A percentile compares a stretch with the other conserved stretches of the same genome.
Conservation (phyloP, 257 asterid genomes). For the Voacanga thouarsii region DNA sequence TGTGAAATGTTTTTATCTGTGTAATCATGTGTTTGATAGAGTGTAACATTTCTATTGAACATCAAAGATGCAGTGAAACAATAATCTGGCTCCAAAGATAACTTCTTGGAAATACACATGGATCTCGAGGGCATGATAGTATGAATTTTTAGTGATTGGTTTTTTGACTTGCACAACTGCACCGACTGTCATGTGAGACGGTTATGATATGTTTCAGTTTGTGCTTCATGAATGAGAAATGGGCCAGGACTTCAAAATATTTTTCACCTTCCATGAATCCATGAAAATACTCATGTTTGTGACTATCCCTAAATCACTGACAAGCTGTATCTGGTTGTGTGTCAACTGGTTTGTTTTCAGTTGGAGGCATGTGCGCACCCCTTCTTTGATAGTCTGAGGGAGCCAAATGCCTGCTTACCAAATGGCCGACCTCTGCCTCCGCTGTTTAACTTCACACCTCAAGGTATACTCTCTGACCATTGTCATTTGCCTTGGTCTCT, state of each 20-base stretch:
- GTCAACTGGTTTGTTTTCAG: slow-evolving; percentile 27
- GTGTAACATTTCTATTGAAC: neutral
- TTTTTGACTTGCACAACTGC: neutral
- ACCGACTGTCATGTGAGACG: neutral
- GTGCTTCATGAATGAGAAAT: neutral
- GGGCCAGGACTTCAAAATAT: neutral
- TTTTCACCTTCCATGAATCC: neutral
- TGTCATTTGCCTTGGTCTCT: neutral
- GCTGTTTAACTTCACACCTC: slow-evolving; percentile 67
- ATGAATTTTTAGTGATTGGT: neutral
- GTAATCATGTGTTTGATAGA: neutral
- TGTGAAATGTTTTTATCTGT: neutral
- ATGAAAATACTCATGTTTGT: neutral
- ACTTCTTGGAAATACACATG: neutral
- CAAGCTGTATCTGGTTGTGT: neutral
- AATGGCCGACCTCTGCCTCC: slow-evolving; percentile 77
- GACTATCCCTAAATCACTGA: neutral
- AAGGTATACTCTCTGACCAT: slow-evolving; percentile 39
- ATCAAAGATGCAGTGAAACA: neutral
- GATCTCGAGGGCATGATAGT: neutral
- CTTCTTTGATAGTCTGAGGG: slow-evolving; percentile 70
- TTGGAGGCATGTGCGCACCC: slow-evolving; percentile 97
- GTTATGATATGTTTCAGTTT: neutral
- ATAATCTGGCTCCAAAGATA: neutral
- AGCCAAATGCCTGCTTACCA: slow-evolving; percentile 61